Conservation (phyloP, 805 yeast genomes). For the Starmera caribaea region DNA sequence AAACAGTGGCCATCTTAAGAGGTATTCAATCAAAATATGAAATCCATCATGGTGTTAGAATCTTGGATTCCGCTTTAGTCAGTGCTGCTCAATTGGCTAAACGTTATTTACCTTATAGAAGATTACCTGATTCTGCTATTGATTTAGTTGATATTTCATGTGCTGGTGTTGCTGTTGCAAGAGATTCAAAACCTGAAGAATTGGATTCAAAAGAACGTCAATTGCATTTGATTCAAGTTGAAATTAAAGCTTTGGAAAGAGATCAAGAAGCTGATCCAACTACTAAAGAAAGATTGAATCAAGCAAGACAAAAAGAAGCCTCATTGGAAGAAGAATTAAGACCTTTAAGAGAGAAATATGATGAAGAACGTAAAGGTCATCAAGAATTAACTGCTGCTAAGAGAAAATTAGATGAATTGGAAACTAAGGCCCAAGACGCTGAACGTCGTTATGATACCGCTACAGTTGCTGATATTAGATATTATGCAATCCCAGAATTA, state of each 20-base stretch:
- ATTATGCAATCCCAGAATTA: constrained; percentile 94
- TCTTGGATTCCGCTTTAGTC: constrained; percentile 88
- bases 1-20: constrained; percentile 92
- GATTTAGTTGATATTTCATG: constrained; percentile 95
- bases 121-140: constrained; percentile 94
- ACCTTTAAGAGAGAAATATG: constrained; percentile 79
- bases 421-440: constrained; percentile 88
- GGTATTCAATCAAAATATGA: constrained; percentile 94
- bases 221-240: constrained; percentile 85
- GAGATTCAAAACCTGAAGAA: constrained; percentile 97
- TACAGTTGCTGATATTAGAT: constrained; percentile 90
- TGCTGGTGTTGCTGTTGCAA: constrained; percentile 94
- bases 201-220: constrained; percentile 90
- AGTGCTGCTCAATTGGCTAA: constrained; percentile 93
- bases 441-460: constrained; percentile 94
- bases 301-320: constrained; percentile 72
- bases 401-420: constrained; percentile 85
- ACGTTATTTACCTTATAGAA: constrained; percentile 88
- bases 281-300: constrained; percentile 76
- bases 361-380: constrained; percentile 83
- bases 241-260: constrained; percentile 93
- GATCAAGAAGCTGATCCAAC: constrained; percentile 78
- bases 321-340: constrained; percentile 74
- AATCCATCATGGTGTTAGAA: constrained; percentile 95
- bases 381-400: constrained; percentile 85